Base-by-base conservation (phyloP, 768 basidiomycete species). In the Lactarius tabidus region DNA sequence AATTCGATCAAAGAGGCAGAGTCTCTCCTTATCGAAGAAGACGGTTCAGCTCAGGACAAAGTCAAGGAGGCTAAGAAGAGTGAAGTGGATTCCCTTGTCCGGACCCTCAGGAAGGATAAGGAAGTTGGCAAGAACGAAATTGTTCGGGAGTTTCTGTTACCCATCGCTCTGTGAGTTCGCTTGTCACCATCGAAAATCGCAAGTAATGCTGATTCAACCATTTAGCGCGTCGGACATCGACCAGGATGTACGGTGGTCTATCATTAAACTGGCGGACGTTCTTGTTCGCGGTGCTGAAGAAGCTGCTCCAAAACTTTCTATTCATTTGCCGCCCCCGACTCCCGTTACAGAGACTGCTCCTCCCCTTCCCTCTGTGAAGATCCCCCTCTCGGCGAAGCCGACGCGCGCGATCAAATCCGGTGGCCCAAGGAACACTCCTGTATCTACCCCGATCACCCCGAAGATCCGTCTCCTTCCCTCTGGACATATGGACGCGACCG, bases 261-360 rank as follows among this genome's bases (percentile, higher is more conserved):
- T 96, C 57, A 80, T 98, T 71, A 98, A 98, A 76, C 79, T 97
- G 28, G 93, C 92, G 6, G 96, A 98, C 71, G 81, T 96, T 23
- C 82, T 94, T 51, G 88, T 95, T 69, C 86, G 88, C 59, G 90
- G 92, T 28, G 79, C 86, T 3, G 87, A 92, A 64, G 96, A 98
- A 75, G 82, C 86, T 2, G 79, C 90, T 7, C 95, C 95, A 1
- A 94, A 92, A 63, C 87, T 95, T 67, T 91, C 86, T 54, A 87
- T 95, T 57, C 90, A 93, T 70, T 85, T 95, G 60, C 83, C 85
- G 9, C 68, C 68, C 23, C 79, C 84, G 31, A 93, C 91, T 2
- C 92, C 94, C 17, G 81, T 89, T 2, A 70, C 76, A 6, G 92
- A 94, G 67, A 73, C 73, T 6, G 73, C 84, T 14, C 86, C 90